Base-by-base conservation (phyloP, 75 land plant species). In the Pinus albicaulis region DNA sequence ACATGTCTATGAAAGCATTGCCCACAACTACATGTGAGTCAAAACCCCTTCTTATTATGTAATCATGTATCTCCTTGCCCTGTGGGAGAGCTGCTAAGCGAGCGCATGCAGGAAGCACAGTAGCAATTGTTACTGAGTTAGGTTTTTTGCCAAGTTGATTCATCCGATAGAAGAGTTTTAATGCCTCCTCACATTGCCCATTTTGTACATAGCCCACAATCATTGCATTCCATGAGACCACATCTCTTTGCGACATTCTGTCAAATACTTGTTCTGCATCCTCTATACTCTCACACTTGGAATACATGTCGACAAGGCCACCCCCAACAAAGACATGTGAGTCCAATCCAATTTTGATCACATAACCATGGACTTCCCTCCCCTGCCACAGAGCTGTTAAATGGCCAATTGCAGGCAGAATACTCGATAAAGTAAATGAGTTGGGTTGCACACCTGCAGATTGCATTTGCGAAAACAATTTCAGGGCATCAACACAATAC, bases 111-210 rank as follows among this genome's bases (percentile, higher is more conserved):
- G 76, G 75, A 55, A 78, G 76, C 41, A 78, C 48, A 36, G 59
- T 55, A 55, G 25, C 34, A 53, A 73, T 73, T 31, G 76, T 78
- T 44, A 73, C 22, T 7, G 55, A 34, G 31, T 31, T 31, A 8
- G 79, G 79, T 53, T 52, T 22, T 5, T 25, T 25, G 20, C 79
- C 82, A 48, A 55, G 41, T 12, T 5, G 69, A 19, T 60, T 11
- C 91, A 87, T 89, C 57, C 53, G 53, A 64, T 65, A 61, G 17
- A 86, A 84, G 7, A 83, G 57, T 7, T 38, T 28, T 19, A 89
- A 52, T 1, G 92, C 87, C 38, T 90, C 80, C 20, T 26, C 63
- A 48, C 76, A 80, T 26, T 24, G 48, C 58, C 85, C 78, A 41
- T 59, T 48, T 36, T 59, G 41, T 22, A 59, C 79, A 76, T 76